Evolutionary conservation across 169 alveolate genomes (phyloP), one percentile per base, ranked within the genome.

Genomic region (Fabrea salina): DNA sequence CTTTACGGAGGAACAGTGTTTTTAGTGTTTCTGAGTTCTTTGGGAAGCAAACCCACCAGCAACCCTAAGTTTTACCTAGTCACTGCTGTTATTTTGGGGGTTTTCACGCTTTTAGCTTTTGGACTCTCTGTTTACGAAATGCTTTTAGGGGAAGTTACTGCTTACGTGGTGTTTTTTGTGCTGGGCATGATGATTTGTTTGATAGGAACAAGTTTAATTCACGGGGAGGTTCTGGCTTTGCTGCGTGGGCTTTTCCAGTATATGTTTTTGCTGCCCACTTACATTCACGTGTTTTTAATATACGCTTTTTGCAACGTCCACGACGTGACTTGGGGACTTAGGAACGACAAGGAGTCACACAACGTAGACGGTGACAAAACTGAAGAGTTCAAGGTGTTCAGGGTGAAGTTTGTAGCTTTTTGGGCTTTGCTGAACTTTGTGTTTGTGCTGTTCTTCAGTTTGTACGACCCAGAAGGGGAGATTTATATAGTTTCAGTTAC

Each of bases 301-400:
- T 86, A 79, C 61, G 76, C 91, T 16, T 51, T 82, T 74, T 64
- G 83, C 71, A 86, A 86, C 75, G 49, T 72, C 19, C 86, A 78
- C 49, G 89, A 86, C 53, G 71, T 86, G 39, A 51, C 87, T 59
- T 86, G 91, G 91, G 91, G 91, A 16, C 16, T 44, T 11, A 44
- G 53, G 16, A 44, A 44, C 53, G 53, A 44, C 16, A 44, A 44
- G 16, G 53, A 44, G 16, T 44, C n/a, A n/a, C n/a, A n/a, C n/a
- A n/a, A n/a, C n/a, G 25, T 11, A 68, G 59, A 70, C 41, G 49
- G 30, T 27, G 19, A 41, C n/a, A 22, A 66, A 43, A 7, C 32
- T 22, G 79, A 70, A 70, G 67, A 70, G n/a, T 70, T 70, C 32
- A 50, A 70, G 49, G 66, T 25, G 32, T 70, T 70, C 49, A 7